phyloP scores from a whole-genome alignment of 495 filamentous ascomycete species.

The Penicillium diatomitis region DNA sequence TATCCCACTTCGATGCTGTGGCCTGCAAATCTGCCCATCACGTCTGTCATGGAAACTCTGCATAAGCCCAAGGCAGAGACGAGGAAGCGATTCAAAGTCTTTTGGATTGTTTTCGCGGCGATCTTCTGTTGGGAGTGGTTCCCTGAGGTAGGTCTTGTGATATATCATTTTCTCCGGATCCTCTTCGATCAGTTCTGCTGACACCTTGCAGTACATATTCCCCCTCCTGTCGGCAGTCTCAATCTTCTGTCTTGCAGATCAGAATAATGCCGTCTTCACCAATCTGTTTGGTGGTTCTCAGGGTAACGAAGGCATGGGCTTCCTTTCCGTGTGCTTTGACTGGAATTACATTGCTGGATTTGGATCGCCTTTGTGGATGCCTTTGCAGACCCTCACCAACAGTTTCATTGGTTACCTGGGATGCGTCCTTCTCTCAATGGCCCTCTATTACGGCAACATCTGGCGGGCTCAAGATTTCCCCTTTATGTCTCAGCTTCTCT shows the following conservation, averaged over 20 bases:
- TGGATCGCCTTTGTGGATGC: conserved; percentile 21
- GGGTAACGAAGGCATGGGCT: conserved; percentile 38
- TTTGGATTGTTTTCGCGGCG: conserved; percentile 13
- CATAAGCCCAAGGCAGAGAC: conserved; percentile 5
- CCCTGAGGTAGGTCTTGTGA: conserved; percentile 23
- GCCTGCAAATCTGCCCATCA: conserved; percentile 10
- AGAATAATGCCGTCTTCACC: conserved; percentile 30
- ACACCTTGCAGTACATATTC: conserved; percentile 24
- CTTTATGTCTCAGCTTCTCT: conserved; percentile 34
- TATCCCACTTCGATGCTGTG: conserved; percentile 14
- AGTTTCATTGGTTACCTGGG: conserved; percentile 32
- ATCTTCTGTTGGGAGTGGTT: conserved; percentile 37
- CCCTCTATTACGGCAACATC: conserved; percentile 36
- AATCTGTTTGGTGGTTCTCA: conserved; percentile 43
- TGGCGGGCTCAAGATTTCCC: conserved; percentile 40
- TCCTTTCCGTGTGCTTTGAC: conserved; percentile 32
- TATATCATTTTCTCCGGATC: no score
- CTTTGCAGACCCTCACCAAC: conserved; percentile 26
- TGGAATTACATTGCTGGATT: conserved; percentile 38
- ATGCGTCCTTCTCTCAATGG: conserved; percentile 31
- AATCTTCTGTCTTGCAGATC: conserved; percentile 39
- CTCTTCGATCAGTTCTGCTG: background rate
- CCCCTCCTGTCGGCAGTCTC: conserved; percentile 39
- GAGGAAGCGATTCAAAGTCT: conserved; percentile 9
- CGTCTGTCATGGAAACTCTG: conserved; percentile 6